A percentile compares a stretch with the other conserved stretches of the same genome.
phyloP scores from a whole-genome alignment of 2,329 filamentous ascomycete species.

The Aschersonia sp. region DNA sequence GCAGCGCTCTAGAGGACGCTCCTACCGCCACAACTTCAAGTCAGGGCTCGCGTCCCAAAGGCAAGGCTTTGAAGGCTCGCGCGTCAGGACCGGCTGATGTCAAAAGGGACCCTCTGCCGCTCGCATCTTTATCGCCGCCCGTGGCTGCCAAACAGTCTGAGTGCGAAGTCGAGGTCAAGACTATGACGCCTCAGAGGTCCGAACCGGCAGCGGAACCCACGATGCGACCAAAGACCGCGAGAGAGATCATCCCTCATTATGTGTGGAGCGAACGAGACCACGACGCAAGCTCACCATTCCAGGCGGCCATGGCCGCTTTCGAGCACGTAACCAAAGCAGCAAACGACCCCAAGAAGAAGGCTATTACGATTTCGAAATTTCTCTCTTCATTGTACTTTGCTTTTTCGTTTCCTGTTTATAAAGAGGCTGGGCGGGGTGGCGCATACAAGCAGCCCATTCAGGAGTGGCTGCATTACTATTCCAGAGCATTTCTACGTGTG shows the following conservation, averaged over 20 bases:
- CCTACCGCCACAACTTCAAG: not conserved
- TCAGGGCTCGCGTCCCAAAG: too few species aligned
- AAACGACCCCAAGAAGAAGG: constrained; percentile 7
- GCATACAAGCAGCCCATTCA: constrained; percentile 25
- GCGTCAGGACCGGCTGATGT: too few species aligned
- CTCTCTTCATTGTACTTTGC: constrained; percentile 17
- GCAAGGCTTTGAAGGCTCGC: too few species aligned
- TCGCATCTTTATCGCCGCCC: too few species aligned
- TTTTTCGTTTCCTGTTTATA: constrained; percentile 16
- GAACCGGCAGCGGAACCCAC: too few species aligned
- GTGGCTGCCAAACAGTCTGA: too few species aligned
- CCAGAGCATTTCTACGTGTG: constrained; percentile 20
- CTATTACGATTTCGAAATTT: constrained; percentile 8
- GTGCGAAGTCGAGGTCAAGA: too few species aligned
- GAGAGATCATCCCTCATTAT: not conserved
- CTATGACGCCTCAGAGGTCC: too few species aligned
- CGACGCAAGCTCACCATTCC: constrained; percentile 9
- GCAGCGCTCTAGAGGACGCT: constrained; percentile 5
- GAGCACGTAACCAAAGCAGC: constrained; percentile 8
- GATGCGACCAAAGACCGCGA: not conserved
- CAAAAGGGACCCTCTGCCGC: too few species aligned
- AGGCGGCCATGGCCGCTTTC: constrained; percentile 13
- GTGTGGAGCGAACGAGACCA: not conserved
- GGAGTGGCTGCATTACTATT: constrained; percentile 30
- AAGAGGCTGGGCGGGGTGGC: constrained; percentile 8